Evolutionary conservation across 169 alveolate species (phyloP), one percentile per base, ranked within the genome.

Genomic region (Plasmodium gaboni): DNA sequence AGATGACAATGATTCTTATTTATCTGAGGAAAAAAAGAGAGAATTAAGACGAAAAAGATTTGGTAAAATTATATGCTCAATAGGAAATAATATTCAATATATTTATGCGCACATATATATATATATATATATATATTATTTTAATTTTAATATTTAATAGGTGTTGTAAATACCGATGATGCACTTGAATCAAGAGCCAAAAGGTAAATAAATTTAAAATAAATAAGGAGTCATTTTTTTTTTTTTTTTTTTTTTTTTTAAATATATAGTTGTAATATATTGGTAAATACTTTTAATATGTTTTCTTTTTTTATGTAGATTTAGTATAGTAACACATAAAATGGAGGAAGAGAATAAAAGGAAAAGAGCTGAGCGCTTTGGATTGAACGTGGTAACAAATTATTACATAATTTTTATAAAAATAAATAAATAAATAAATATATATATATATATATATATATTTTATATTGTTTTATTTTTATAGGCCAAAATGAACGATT

Each of bases 361-460:
- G 64, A 83, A 67, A 63, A 68, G 91, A 83, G 91, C 80, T n/a
- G 91, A 83, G 42, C 80, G 91, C 50, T 83, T 83, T 60, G 91
- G 91, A 60, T 17, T 83, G 73, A 83, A 57, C 24, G 15, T 19
- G 85, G 91, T 83, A 38, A 68, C 15, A 38, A 38, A 26, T 46
- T 5, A 32, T 19, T 60, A 13, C 9, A 5, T 44, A 10, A 1
- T 51, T 32, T 13, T 17, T 7, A 24, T 13, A 10, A 24, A 12
- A 22, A n/a, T 32, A 53, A 53, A 55, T 65, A 68, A 28, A 28
- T 57, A 13, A 15, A 59, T 59, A 13, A 4, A 10, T 15, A 13
- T 42, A 28, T 67, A 28, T 80, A 26, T 26, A 22, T 26, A 12
- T 51, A 3, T 50, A 13, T n/a, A 22, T 28, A 50, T 65, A 17